A percentile compares a stretch with the other conserved stretches of the same genome.
Conservation (phyloP, 1,284 basidiomycete species). For the Papiliotrema fonsecae region DNA sequence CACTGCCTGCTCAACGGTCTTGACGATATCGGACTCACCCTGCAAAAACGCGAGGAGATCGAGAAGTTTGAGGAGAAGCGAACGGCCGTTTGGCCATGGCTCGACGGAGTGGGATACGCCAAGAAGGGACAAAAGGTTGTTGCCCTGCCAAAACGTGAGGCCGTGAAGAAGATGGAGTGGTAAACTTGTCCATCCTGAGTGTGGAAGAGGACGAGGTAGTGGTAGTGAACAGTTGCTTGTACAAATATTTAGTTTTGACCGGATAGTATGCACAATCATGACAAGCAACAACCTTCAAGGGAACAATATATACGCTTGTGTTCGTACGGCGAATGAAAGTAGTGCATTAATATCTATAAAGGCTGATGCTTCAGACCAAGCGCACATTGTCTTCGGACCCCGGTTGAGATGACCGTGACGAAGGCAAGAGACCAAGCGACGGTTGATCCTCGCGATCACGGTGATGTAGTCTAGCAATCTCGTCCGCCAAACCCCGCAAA, state of each 20-base stretch:
- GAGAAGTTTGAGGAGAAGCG: conserved; percentile 70
- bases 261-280: background rate
- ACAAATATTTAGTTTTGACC: background rate
- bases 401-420: background rate
- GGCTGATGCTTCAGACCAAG: too few relatives aligned
- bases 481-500: background rate
- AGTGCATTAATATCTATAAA: too few relatives aligned
- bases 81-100: conserved; percentile 79
- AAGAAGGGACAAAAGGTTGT: conserved; percentile 58
- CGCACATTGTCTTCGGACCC: background rate
- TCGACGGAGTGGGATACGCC: conserved; percentile 83
- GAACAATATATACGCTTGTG: too few relatives aligned
- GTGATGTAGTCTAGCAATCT: background rate
- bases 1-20: conserved; percentile 90
- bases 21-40: conserved; percentile 87
- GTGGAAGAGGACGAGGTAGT: conserved; percentile 1
- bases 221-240: background rate
- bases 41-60: conserved; percentile 69
- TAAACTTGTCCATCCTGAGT: conserved; percentile 45
- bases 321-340: too few relatives aligned
- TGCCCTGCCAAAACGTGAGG: conserved; percentile 46
- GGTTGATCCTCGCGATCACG: background rate
- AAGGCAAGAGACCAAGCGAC: background rate
- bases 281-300: too few relatives aligned
- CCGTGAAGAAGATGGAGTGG: conserved; percentile 64